A percentile compares a stretch with the other conserved stretches of the same genome.
Conservation (phyloP, 106 monocot genomes). For the Dendrobium nobile region DNA sequence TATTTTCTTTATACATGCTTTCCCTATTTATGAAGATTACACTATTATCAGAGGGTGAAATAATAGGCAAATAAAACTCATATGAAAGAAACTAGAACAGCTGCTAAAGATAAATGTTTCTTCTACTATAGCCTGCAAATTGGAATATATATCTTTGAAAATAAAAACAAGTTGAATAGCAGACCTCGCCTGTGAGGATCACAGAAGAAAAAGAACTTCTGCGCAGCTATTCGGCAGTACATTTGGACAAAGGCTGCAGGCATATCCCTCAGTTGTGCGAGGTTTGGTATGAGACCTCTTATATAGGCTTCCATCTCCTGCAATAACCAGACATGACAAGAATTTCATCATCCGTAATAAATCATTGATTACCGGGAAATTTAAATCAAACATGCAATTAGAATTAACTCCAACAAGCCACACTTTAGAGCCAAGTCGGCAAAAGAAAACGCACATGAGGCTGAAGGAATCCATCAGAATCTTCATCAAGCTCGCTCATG, state of each 20-base stretch:
- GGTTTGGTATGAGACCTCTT: constrained; percentile 95
- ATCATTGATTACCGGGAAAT: not conserved
- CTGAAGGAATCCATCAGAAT: constrained; percentile 98
- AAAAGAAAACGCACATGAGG: constrained; percentile 52
- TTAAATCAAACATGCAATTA: not conserved
- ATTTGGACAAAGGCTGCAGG: constrained; percentile 93
- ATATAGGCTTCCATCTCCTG: constrained; percentile 99
- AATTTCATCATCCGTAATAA: not conserved
- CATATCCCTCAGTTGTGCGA: constrained; percentile 96
- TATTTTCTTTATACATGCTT: constrained; percentile 98
- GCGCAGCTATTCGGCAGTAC: constrained; percentile 99
- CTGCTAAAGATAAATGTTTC: not conserved
- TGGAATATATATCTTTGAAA: not conserved
- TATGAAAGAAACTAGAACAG: not conserved
- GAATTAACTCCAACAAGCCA: not conserved
- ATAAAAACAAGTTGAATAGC: not conserved
- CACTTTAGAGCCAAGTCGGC: not conserved
- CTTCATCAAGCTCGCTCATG: constrained; percentile 99
- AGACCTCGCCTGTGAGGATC: constrained; percentile 97
- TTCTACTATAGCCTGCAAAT: not conserved
- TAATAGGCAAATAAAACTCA: not conserved
- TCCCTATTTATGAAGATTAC: constrained; percentile 38
- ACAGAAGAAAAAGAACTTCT: constrained; percentile 99
- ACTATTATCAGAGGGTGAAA: not conserved
- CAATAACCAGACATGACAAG: constrained; percentile 4